Conservation (phyloP, 257 asterid genomes). For the Paulownia fortunei region DNA sequence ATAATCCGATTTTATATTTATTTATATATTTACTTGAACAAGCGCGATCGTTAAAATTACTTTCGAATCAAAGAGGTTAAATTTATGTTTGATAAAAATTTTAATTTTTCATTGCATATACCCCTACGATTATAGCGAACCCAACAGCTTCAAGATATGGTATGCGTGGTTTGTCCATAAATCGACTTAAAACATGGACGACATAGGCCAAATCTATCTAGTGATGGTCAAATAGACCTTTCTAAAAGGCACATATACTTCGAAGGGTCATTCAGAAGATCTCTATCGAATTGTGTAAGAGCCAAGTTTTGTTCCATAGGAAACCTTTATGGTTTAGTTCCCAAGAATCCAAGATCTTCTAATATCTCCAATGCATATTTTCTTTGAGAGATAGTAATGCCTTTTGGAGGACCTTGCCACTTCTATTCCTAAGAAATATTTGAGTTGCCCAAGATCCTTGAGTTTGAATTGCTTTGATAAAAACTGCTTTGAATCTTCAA, state of each 20-base stretch:
- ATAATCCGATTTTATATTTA: too few relatives aligned
- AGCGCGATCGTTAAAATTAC: too few relatives aligned
- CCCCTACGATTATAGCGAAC: too few relatives aligned
- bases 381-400: neutral
- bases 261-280: neutral
- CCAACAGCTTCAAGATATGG: too few relatives aligned
- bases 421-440: neutral
- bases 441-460: neutral
- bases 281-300: neutral
- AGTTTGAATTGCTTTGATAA: neutral
- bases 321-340: neutral
- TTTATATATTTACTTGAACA: too few relatives aligned
- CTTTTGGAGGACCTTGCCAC: neutral
- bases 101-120: too few relatives aligned
- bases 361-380: neutral
- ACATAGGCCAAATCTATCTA: neutral
- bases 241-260: neutral
- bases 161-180: neutral
- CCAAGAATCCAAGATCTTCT: neutral
- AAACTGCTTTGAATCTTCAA: neutral
- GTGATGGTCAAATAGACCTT: neutral
- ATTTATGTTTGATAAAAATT: too few relatives aligned
- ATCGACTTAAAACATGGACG: too few relatives aligned
- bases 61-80: too few relatives aligned
- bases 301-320: neutral